Conservation (phyloP, 371 early-diverging fungal species). For the Nematocida minor region DNA sequence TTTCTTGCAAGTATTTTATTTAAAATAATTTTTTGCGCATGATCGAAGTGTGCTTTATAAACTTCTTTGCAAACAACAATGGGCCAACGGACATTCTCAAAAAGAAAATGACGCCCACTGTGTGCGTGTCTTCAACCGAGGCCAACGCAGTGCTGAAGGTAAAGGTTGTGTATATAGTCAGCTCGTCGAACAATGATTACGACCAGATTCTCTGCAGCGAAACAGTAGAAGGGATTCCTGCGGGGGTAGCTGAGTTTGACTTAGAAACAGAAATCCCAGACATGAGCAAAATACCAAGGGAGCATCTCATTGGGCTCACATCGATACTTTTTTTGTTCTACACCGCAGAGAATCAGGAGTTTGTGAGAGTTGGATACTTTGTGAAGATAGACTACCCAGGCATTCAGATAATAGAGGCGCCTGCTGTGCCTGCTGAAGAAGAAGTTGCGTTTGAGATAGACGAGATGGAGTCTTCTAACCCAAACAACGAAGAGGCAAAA, state of each 20-base stretch:
- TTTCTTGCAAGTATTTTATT: conserved; percentile 20
- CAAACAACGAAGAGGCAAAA: neutral
- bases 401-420: conserved; percentile 37
- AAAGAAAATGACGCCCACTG: neutral
- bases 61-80: neutral
- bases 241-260: conserved; percentile 58
- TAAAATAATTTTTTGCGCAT: conserved; percentile 40
- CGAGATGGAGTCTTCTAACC: neutral
- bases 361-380: conserved; percentile 62
- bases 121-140: neutral
- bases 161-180: conserved; percentile 18
- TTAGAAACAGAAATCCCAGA: conserved; percentile 55
- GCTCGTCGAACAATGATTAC: conserved; percentile 31
- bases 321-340: conserved; percentile 53
- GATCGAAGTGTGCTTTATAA: conserved; percentile 45
- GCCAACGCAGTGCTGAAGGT: neutral
- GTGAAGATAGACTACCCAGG: conserved; percentile 64
- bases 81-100: conserved; percentile 15
- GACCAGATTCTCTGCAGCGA: conserved; percentile 60
- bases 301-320: conserved; percentile 59
- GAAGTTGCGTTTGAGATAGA: conserved; percentile 32
- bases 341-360: conserved; percentile 51
- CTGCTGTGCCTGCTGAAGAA: conserved; percentile 13
- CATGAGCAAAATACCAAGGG: conserved; percentile 49
- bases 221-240: conserved; percentile 56